Percentiles rank a stretch among this genome's conserved stretches.
These are phyloP conservation scores for Sphaerulina populicola DNA, from an alignment of 2,329 filamentous ascomycete genomes.

Conservation along the genomic window DNA sequence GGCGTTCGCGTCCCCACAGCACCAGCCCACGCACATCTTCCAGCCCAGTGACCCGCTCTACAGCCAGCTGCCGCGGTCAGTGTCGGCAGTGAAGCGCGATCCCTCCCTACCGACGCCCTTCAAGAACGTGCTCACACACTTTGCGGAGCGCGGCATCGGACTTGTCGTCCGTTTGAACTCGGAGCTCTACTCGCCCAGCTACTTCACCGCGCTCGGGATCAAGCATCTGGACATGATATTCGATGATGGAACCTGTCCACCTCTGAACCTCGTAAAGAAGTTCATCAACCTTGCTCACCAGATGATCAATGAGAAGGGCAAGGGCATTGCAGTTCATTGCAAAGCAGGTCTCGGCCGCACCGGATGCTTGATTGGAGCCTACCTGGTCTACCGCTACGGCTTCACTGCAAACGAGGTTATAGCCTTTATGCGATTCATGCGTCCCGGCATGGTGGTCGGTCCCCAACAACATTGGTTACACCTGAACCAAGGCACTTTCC, in stretches of 20 bases:
- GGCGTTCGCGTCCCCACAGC: conserved; percentile 91
- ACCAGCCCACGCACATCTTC: conserved; percentile 65
- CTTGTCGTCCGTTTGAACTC: conserved; percentile 94
- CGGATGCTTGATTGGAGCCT: conserved; percentile 92
- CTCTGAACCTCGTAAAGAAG: conserved; percentile 77
- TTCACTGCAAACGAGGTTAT: conserved; percentile 83
- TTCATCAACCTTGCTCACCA: conserved; percentile 94
- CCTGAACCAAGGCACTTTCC: conserved; percentile 89
- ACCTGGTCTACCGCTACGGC: conserved; percentile 92
- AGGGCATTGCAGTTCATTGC: conserved; percentile 94
- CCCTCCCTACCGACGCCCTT: conserved; percentile 73
- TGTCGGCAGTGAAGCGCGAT: conserved; percentile 59
- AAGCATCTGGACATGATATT: conserved; percentile 99
- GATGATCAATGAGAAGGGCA: conserved; percentile 83
- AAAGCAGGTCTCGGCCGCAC: conserved; percentile 94
- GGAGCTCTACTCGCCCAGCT: conserved; percentile 90
- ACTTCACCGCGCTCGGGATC: conserved; percentile 91
- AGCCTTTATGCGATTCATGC: conserved; percentile 98
- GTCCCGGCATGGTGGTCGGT: conserved; percentile 96
- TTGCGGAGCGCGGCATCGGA: conserved; percentile 77
- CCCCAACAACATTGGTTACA: conserved; percentile 99
- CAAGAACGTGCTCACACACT: conserved; percentile 91
- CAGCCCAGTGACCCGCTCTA: conserved; percentile 65
- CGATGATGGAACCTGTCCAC: conserved; percentile 92
- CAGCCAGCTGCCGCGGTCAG: conserved; percentile 62